Evolutionary conservation across 495 filamentous ascomycete genomes (phyloP), one percentile per base, ranked within the genome.

Genomic region (Neurospora sp.): DNA sequence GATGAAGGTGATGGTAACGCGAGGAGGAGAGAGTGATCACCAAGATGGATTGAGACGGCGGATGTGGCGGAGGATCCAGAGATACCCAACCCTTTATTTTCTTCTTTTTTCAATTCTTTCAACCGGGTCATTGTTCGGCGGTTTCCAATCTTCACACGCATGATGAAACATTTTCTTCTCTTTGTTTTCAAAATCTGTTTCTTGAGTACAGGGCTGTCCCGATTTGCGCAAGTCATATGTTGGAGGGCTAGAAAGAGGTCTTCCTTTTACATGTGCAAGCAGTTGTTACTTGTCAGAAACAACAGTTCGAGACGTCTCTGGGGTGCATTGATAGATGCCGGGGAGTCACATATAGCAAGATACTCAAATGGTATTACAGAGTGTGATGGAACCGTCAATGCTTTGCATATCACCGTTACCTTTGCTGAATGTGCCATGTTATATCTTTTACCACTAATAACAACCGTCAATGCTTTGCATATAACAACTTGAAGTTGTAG

Each of bases 61-160:
- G 31, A 37, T 53, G 44, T 66, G 70, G 53, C 44, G 44, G 68
- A 68, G 73, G 71, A 79, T 74, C 73, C 74, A 80, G 53, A 79
- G 79, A 81, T 81, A 81, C 79, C 79, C 78, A 71, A 73, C 76
- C 75, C 61, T 71, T 77, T 77, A 69, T 71, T 41, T 70, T 66
- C 42, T 76, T 71, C 53, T 22, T 53, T 70, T 70, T 71, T 68
- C 40, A 22, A 31, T 73, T 38, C 39, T 40, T 68, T 22, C 42
- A 27, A 61, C 27, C 53, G 53, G 27, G 27, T 35, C 53, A 66
- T 66, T 66, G 27, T 66, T 66, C 31, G 53, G 53, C 27, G 27
- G 6, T 66, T 66, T 66, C 31, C 22, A 16, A 66, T 66, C 53
- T 66, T 73, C 71, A 46, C 37, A 42, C 31, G 46, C 48, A 68